phyloP scores from a whole-genome alignment of 805 yeast genomes.

The Yarrowia osloensis region DNA sequence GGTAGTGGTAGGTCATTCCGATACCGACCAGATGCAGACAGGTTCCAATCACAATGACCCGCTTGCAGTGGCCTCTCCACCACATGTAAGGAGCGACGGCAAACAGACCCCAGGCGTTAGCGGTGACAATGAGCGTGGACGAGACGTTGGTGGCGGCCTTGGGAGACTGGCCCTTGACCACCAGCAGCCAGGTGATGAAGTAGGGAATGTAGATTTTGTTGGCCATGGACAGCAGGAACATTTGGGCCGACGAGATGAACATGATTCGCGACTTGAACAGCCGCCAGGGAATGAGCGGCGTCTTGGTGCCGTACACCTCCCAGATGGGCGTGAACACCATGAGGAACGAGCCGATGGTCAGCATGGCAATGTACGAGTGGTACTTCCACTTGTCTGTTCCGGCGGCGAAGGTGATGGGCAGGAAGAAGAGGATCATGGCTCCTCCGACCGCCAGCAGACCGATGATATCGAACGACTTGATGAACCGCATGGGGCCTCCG shows the following conservation, averaged over 20 bases:
- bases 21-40: slow-evolving; percentile 21
- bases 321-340: slow-evolving; percentile 24
- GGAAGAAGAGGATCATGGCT: slow-evolving; percentile 22
- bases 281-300: slow-evolving; percentile 17
- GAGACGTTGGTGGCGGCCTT: slow-evolving; percentile 27
- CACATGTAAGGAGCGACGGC: slow-evolving; percentile 28
- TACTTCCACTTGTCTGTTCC: slow-evolving; percentile 28
- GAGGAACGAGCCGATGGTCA: slow-evolving; percentile 9
- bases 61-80: slow-evolving; percentile 28
- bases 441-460: slow-evolving; percentile 18
- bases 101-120: slow-evolving; percentile 23
- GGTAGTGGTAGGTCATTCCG: slow-evolving; percentile 25
- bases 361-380: slow-evolving; percentile 22
- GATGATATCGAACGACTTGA: not conserved
- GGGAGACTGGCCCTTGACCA: slow-evolving; percentile 22
- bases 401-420: slow-evolving; percentile 20
- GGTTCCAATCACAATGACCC: slow-evolving; percentile 16
- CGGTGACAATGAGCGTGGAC: slow-evolving; percentile 21
- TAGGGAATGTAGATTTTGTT: slow-evolving; percentile 24
- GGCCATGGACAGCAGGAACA: slow-evolving; percentile 28
- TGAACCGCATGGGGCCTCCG: slow-evolving; percentile 22
- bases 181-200: slow-evolving; percentile 27
- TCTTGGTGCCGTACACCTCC: slow-evolving; percentile 22
- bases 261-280: slow-evolving; percentile 20
- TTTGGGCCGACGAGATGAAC: slow-evolving; percentile 18